Conservation (phyloP, 2,329 filamentous ascomycete genomes). For the Lizonia empirigonia region DNA sequence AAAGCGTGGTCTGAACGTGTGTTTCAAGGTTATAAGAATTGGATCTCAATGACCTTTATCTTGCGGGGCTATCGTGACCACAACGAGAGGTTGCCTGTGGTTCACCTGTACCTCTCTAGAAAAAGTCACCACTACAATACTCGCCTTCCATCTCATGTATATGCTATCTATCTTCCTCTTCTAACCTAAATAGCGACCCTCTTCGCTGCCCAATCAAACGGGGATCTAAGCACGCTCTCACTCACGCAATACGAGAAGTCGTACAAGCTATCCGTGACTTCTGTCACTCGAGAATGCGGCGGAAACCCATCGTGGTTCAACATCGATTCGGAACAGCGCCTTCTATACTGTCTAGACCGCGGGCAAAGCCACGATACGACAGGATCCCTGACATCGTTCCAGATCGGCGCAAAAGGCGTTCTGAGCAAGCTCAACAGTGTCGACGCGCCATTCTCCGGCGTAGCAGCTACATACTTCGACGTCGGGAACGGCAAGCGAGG, state of each 20-base stretch:
- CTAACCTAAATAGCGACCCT: slow-evolving; percentile 14
- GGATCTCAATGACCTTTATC: too few species aligned
- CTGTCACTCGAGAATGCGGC: slow-evolving; percentile 12
- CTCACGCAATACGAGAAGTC: background rate
- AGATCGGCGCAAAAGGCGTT: slow-evolving; percentile 6
- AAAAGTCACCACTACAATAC: background rate
- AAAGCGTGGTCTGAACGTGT: background rate
- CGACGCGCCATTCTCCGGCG: slow-evolving; percentile 21
- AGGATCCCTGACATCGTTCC: slow-evolving; percentile 21
- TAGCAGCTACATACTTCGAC: slow-evolving; percentile 16
- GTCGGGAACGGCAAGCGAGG: slow-evolving; percentile 3
- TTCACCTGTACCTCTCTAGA: too few species aligned
- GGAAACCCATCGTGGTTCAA: slow-evolving; percentile 19
- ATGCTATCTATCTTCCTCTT: background rate
- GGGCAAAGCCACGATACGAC: slow-evolving; percentile 10
- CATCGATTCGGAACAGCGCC: slow-evolving; percentile 14
- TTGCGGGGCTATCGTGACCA: too few species aligned
- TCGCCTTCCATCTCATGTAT: background rate
- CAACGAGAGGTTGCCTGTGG: background rate
- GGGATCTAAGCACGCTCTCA: slow-evolving; percentile 18
- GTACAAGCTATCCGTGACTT: slow-evolving; percentile 16
- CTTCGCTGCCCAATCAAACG: slow-evolving; percentile 22
- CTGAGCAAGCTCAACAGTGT: slow-evolving; percentile 15
- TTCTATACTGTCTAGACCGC: slow-evolving; percentile 25
- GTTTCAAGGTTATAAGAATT: background rate